Evolutionary conservation across 1,139 yeast species (phyloP), one percentile per base, ranked within the genome.

Genomic region (Geotrichum restrictum): DNA sequence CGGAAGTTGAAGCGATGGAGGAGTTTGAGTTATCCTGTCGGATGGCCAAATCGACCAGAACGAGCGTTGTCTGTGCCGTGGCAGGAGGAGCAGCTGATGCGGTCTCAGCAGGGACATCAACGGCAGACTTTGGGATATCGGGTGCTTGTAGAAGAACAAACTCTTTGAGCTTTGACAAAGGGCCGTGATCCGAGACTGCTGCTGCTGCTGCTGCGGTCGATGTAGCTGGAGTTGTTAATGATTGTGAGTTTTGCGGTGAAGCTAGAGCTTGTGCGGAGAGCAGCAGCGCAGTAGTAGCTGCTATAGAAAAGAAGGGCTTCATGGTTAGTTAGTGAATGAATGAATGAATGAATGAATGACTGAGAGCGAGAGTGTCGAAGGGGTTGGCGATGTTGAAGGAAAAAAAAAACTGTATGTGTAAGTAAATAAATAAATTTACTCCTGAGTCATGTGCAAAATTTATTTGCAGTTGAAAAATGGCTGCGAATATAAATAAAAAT

Each of bases 11-110:
- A 24, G 22, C 13, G 27, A 29, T 19, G 13, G 43, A 11, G n/a
- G 24, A 16, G 42, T 24, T 39, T 11, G 14, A 24, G 11, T 33
- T 42, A 1, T 37, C 49, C 38, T 46, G 49, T 11, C 49, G 43
- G 21, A 24, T 43, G 18, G 8, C 38, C 1, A 46, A 37, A n/a
- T 46, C 49, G 1, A 42, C 45, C 2, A 6, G 8, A 3, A 5
- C 14, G 22, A 16, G 6, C 22, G 27, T 38, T 24, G 29, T 24
- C 29, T 24, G 29, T 24, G 29, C 29, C 29, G 5, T 8, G 14
- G 44, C 19, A 22, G 21, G 6, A 14, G 14, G 32, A n/a, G n/a
- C n/a, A n/a, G n/a, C n/a, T 8, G 13, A n/a, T 8, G 42, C 24
- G 7, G 24, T 6, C 42, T 5, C 21, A 16, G 42, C 11, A n/a